Evolutionary conservation across 495 filamentous ascomycete genomes (phyloP), one percentile per base, ranked within the genome.

Genomic region (Talaromyces ruber): DNA sequence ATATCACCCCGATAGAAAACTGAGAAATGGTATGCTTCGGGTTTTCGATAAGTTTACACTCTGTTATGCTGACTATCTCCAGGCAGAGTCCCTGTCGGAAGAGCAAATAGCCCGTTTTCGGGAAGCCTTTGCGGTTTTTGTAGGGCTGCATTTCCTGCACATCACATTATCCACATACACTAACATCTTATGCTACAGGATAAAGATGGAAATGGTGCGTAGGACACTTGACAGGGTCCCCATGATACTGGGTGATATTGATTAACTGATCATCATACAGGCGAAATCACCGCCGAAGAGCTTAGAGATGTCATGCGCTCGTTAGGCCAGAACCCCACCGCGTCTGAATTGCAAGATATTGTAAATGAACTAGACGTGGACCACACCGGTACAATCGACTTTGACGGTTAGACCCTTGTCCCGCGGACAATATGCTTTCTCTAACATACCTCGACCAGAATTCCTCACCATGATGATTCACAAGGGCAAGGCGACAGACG

Each of bases 401-500:
- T 81, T 60, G 69, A 79, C 0, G 77, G 77, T 77, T 59, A 8
- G 59, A 26, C 28, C 14, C 59, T 16, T 28, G n/a, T 11, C 30
- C 25, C 2, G 14, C 14, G 50, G 4, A 39, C 34, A 18, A 3
- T 7, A 50, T 25, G 22, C 3, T 52, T 1, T 26, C 3, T 22
- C 45, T 32, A 53, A 53, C 30, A 12, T 18, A 18, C 29, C n/a
- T 14, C 16, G 25, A 1, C 11, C 62, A 78, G 79, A 80, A 59
- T 81, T 81, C 68, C 66, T 77, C 25, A 70, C 70, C 24, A 75
- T 81, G 66, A 80, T 81, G 79, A 72, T 77, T 6, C 66, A 65
- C 58, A 66, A 68, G 16, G 71, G 74, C 37, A 70, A 69, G 61
- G 70, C 72, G 30, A 67, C 70, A 28, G 75, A 80, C 59, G 70